phyloP scores from a whole-genome alignment of 768 basidiomycete species.

The Amanita exitialis region DNA sequence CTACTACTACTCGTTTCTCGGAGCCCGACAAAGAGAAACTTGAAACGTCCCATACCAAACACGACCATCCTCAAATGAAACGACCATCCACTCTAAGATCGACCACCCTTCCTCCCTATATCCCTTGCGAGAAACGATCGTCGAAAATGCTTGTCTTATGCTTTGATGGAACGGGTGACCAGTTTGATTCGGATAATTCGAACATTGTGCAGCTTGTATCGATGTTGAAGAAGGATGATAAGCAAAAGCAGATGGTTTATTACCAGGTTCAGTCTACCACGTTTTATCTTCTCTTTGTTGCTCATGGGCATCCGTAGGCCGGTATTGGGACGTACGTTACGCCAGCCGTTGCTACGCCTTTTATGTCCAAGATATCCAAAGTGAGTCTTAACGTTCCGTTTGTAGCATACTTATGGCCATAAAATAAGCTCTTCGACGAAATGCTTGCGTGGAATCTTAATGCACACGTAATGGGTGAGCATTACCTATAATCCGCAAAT shows the following conservation, averaged over 20 bases:
- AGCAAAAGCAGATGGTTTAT: slow-evolving; percentile 39
- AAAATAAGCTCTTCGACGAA: slow-evolving; percentile 27
- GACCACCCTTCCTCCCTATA: not conserved
- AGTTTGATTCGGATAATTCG: slow-evolving; percentile 27
- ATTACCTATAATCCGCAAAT: not conserved
- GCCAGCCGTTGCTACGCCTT: slow-evolving; percentile 32
- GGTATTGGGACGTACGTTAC: slow-evolving; percentile 45
- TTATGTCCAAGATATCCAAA: slow-evolving; percentile 33
- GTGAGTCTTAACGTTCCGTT: slow-evolving; percentile 10
- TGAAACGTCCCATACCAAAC: not conserved
- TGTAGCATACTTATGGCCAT: not conserved
- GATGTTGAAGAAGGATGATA: slow-evolving; percentile 42
- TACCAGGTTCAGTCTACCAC: slow-evolving; percentile 31
- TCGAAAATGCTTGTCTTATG: not conserved
- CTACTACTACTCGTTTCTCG: too few species aligned
- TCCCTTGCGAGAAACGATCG: not conserved
- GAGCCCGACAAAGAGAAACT: too few species aligned
- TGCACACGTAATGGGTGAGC: slow-evolving; percentile 39
- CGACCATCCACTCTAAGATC: not conserved
- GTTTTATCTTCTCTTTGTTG: not conserved
- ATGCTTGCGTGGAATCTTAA: slow-evolving; percentile 39
- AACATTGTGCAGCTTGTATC: slow-evolving; percentile 42
- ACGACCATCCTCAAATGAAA: not conserved
- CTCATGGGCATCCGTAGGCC: slow-evolving; percentile 20
- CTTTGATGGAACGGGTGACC: slow-evolving; percentile 55